phyloP scores from a whole-genome alignment of 495 filamentous ascomycete genomes.

The Peziza echinospora region DNA sequence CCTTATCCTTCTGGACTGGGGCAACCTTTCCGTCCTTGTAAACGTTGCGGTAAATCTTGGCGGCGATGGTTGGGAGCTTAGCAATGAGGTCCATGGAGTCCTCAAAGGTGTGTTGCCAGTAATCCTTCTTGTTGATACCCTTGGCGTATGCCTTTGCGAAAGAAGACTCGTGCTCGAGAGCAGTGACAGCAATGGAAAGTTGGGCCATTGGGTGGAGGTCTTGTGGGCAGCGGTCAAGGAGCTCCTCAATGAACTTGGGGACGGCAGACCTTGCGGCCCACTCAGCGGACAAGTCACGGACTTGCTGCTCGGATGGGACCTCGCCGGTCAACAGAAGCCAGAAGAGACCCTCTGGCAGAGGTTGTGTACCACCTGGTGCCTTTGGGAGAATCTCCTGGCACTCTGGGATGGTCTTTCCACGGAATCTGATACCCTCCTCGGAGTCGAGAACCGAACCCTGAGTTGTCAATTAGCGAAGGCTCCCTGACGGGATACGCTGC shows the following conservation, averaged over 20 bases:
- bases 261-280: slow-evolving; percentile 94
- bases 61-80: slow-evolving; percentile 93
- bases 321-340: slow-evolving; percentile 97
- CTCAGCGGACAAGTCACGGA: slow-evolving; percentile 88
- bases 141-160: slow-evolving; percentile 97
- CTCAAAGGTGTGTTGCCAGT: slow-evolving; percentile 98
- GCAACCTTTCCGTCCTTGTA: slow-evolving; percentile 99
- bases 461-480: not conserved
- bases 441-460: slow-evolving; percentile 89
- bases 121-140: slow-evolving; percentile 95
- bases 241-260: slow-evolving; percentile 92
- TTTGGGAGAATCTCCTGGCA: slow-evolving; percentile 94
- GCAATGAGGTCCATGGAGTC: slow-evolving; percentile 99
- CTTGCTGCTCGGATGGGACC: slow-evolving; percentile 90
- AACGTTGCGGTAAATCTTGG: slow-evolving; percentile 97
- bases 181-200: slow-evolving; percentile 92
- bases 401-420: slow-evolving; percentile 94
- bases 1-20: slow-evolving; percentile 88
- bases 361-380: slow-evolving; percentile 86
- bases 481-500: not conserved
- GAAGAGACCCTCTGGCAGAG: slow-evolving; percentile 97
- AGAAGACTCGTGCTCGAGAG: slow-evolving; percentile 90
- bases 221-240: slow-evolving; percentile 96
- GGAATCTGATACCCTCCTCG: slow-evolving; percentile 97
- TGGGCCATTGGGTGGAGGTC: slow-evolving; percentile 99